Conservation (phyloP, 2,329 filamentous ascomycete genomes). For the Stemphylium beticola region DNA sequence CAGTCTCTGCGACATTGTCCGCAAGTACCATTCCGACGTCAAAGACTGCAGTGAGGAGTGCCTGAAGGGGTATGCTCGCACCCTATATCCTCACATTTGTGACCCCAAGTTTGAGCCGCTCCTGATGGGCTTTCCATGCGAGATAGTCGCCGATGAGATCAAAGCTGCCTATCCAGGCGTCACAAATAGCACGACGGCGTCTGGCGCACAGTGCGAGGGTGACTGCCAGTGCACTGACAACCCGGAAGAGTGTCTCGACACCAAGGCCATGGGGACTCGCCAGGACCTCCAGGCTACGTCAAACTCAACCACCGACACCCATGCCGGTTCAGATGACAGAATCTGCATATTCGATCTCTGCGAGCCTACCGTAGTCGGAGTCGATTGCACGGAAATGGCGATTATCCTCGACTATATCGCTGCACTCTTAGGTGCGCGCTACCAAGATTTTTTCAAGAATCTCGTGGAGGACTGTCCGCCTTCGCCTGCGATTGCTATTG, state of each 20-base stretch:
- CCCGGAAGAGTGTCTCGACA: neutral
- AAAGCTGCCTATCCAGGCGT: neutral
- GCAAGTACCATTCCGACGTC: conserved; percentile 5
- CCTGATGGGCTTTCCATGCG: conserved; percentile 7
- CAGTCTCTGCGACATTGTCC: conserved; percentile 6
- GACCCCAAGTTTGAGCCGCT: conserved; percentile 1
- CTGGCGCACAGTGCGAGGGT: neutral
- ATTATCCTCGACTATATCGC: neutral
- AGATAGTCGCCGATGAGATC: conserved; percentile 2
- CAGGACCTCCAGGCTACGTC: neutral
- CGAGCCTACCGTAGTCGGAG: neutral
- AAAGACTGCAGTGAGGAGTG: conserved; percentile 5
- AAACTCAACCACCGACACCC: too few relatives aligned
- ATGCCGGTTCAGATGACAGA: neutral
- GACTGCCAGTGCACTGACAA: neutral
- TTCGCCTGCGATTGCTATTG: neutral
- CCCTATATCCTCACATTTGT: conserved; percentile 6
- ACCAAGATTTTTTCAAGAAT: neutral
- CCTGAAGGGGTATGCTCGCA: neutral
- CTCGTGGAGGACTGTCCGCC: neutral
- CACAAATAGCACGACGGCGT: neutral
- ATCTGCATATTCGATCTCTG: conserved; percentile 3
- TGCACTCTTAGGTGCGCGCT: neutral
- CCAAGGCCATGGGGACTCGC: neutral
- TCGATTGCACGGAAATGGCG: neutral